Percentiles rank a stretch among this genome's conserved stretches.
Evolutionary conservation across 768 basidiomycete species (phyloP).

Genomic region (Lyophyllum shimeji): DNA sequence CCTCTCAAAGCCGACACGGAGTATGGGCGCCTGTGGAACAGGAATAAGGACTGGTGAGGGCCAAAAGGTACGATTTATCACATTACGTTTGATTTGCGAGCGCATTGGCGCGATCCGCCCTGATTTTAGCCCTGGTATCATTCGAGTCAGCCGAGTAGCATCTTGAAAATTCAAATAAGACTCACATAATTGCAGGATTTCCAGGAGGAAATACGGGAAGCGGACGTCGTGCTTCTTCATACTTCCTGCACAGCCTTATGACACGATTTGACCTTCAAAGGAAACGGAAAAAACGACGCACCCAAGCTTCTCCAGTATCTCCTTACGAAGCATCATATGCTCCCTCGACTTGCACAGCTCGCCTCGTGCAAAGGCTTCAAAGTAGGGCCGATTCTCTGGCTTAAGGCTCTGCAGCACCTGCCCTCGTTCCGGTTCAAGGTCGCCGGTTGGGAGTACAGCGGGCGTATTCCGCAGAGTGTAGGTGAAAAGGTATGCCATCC

Average conservation of each 20-base stretch:
- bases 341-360: background rate
- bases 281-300: background rate
- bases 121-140: background rate
- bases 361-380: background rate
- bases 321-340: slow-evolving; percentile 1
- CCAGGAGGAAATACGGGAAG: slow-evolving; percentile 4
- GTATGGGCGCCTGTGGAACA: background rate
- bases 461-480: slow-evolving; percentile 13
- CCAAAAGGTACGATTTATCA: background rate
- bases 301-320: slow-evolving; percentile 2
- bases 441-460: slow-evolving; percentile 1
- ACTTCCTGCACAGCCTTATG: background rate
- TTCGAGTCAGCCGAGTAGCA: background rate
- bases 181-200: slow-evolving; percentile 2
- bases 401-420: slow-evolving; percentile 8
- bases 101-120: background rate
- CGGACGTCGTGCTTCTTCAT: slow-evolving; percentile 5
- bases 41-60: background rate
- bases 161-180: background rate
- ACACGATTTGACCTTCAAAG: background rate
- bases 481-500: background rate
- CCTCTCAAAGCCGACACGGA: background rate
- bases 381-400: slow-evolving; percentile 13
- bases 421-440: slow-evolving; percentile 9
- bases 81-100: background rate